Base-by-base conservation (phyloP, 2,329 filamentous ascomycete genomes). In the Falciphora oryzae region DNA sequence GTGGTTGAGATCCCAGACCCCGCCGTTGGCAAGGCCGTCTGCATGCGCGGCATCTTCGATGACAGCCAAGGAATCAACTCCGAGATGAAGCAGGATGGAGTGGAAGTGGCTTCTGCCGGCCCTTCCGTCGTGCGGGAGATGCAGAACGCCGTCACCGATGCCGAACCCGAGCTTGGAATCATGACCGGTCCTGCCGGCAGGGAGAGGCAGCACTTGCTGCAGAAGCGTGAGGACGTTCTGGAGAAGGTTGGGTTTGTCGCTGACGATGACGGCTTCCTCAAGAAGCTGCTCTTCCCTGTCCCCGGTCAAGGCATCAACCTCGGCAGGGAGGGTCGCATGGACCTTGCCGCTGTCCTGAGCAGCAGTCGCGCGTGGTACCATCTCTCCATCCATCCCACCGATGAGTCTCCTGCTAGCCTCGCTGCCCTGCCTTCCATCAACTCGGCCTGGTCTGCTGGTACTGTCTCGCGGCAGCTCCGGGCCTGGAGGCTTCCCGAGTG, bases 321-420 rank as follows among this genome's bases (percentile, higher is more conserved):
- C 4, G 93, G 93, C 59, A 89, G 88, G 67, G 82, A 85, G 66
- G 92, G 90, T 60, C 89, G 94, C 4, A 85, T 97, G 68, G 92
- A 96, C 73, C 83, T 98, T 1, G 79, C 89, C 10, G 82, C 85
- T 56, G 81, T 92, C 2, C 81, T 98, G 14, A 87, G 85, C 67
- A 93, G 92, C 72, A 97, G 92, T 77, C 88, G 95, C 71, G 89
- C 93, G 1, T 99, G 95, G 95, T 97, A 96, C 76, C 95, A 99
- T 71, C 84, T 99, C 13, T 90, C 89, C 3, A 79, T 99, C 8
- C 94, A 98, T 73, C 95, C 95, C 0, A 97, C 92, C 0, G 95
- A 99, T 69, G 92, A 96, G 60, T 82, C 86, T 0, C 93, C 93
- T 0, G 86, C 88, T 10, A 89, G 84, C 65, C 79, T 97, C 28